A percentile compares a stretch with the other conserved stretches of the same genome.
Conservation (phyloP, 73 alveolate species). For the Paramecium octaurelia region DNA sequence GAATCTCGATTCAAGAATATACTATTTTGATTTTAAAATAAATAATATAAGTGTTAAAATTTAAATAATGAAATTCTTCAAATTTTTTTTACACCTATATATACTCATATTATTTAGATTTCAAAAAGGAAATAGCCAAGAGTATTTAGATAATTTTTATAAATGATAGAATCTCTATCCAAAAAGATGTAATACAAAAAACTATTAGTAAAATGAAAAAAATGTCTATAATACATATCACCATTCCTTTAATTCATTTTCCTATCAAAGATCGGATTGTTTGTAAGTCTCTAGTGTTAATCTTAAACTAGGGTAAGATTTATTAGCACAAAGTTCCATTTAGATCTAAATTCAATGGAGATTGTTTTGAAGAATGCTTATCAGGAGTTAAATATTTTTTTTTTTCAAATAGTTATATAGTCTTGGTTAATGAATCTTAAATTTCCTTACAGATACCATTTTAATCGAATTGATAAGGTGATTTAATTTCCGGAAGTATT, state of each 20-base stretch:
- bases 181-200: no score
- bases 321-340: background rate
- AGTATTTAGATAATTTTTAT: no score
- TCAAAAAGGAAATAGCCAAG: no score
- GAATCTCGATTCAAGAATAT: no score
- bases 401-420: background rate
- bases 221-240: background rate
- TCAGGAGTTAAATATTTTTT: background rate
- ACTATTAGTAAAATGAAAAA: background rate
- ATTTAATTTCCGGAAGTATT: background rate
- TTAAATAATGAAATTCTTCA: no score
- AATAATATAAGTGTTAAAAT: no score
- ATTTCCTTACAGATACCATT: background rate
- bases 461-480: background rate
- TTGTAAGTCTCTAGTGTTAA: background rate
- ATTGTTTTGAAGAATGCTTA: background rate
- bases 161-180: no score
- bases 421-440: background rate
- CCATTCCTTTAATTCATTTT: background rate
- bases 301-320: background rate
- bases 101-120: no score
- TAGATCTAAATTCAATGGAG: background rate
- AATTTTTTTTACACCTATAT: no score
- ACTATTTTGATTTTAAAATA: no score
- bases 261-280: background rate